Conservation (phyloP, 176 grass and related monocot species). For the Musa beccarii region DNA sequence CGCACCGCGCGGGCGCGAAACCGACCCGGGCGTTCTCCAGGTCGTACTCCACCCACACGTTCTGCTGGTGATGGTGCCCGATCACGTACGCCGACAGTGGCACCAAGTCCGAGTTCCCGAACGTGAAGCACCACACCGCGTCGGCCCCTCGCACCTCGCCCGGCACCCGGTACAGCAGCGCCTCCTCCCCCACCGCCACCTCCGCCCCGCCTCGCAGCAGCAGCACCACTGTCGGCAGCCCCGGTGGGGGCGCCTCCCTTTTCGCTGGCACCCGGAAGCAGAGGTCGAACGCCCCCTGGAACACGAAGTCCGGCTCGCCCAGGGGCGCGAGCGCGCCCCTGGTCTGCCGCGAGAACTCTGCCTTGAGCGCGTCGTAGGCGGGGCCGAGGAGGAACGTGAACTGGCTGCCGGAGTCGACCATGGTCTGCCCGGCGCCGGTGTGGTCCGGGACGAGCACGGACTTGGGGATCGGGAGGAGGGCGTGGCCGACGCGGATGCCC, state of each 20-base stretch:
- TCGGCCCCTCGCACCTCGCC: constrained; percentile 39
- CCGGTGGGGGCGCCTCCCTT: neutral
- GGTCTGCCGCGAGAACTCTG: constrained; percentile 43
- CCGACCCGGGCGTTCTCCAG: constrained; percentile 56
- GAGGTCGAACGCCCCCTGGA: constrained; percentile 73
- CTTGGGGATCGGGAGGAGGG: constrained; percentile 55
- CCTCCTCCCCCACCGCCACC: constrained; percentile 40
- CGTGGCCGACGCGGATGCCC: constrained; percentile 53
- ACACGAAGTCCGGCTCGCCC: constrained; percentile 53
- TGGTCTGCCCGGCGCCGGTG: constrained; percentile 80
- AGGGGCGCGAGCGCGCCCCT: constrained; percentile 31
- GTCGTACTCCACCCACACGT: constrained; percentile 89
- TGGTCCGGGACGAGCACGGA: constrained; percentile 68
- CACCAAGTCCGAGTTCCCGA: constrained; percentile 68
- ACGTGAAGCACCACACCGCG: constrained; percentile 77
- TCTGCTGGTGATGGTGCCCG: constrained; percentile 81
- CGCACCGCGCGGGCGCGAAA: constrained; percentile 48
- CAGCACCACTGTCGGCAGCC: constrained; percentile 33
- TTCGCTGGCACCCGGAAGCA: constrained; percentile 52
- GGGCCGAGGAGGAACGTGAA: constrained; percentile 73
- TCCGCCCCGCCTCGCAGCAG: constrained; percentile 51
- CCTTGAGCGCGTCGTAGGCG: constrained; percentile 60
- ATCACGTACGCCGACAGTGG: constrained; percentile 64
- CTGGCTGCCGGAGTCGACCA: constrained; percentile 77
- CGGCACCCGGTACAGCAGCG: constrained; percentile 57